These are phyloP conservation scores for Colletotrichum karsti DNA, from an alignment of 2,329 filamentous ascomycete genomes.

Conservation along the genomic window DNA sequence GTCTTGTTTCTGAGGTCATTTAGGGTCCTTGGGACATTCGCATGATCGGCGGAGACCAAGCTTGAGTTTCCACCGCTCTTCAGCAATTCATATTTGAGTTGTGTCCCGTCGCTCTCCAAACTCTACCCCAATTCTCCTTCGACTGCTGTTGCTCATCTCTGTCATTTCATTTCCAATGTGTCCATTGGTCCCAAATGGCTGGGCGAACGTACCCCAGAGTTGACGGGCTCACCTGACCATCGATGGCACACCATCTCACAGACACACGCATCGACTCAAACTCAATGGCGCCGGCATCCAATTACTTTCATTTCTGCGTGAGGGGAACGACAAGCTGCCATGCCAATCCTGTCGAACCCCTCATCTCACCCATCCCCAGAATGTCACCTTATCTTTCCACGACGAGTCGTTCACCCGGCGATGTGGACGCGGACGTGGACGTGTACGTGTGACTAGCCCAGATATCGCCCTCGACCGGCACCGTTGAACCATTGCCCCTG, in stretches of 20 bases:
- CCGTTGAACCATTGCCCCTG: not conserved
- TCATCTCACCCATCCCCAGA: not conserved
- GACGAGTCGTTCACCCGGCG: not conserved
- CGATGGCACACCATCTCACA: not conserved
- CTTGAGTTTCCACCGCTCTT: not conserved
- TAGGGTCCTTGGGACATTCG: not conserved
- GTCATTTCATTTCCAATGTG: not conserved
- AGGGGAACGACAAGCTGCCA: not conserved
- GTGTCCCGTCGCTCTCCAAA: too few relatives aligned
- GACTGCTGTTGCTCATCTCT: not conserved
- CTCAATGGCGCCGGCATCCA: not conserved
- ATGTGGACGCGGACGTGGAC: too few relatives aligned
- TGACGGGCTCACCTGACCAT: not conserved
- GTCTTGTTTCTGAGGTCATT: not conserved
- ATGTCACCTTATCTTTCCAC: not conserved
- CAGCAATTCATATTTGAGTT: not conserved
- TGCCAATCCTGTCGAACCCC: not conserved
- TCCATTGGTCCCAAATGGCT: not conserved
- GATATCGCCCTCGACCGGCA: not conserved
- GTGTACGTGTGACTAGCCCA: too few relatives aligned
- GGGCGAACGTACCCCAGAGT: not conserved
- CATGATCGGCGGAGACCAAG: not conserved
- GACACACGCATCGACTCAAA: too few relatives aligned
- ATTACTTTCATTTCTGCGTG: not conserved
- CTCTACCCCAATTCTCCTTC: not conserved